Conservation (phyloP, 2,329 filamentous ascomycete genomes). For the Aureobasidium lini region DNA sequence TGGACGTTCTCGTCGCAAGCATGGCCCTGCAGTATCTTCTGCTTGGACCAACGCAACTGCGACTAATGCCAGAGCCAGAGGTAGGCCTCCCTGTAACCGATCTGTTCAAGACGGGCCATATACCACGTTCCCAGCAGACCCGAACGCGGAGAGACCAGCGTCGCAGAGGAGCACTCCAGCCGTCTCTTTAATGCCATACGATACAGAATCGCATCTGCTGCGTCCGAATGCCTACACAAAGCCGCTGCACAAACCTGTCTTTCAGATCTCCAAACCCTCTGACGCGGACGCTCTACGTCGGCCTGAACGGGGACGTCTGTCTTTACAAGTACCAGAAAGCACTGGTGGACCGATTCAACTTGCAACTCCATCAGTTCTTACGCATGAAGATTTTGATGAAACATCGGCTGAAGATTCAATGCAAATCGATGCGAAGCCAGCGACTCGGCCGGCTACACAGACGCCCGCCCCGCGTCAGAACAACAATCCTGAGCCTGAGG, state of each 20-base stretch:
- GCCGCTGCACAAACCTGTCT: slow-evolving; percentile 17
- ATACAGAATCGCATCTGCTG: slow-evolving; percentile 22
- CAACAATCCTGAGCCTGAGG: background rate
- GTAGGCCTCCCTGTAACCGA: slow-evolving; percentile 69
- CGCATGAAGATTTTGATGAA: slow-evolving; percentile 41
- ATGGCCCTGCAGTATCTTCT: slow-evolving; percentile 82
- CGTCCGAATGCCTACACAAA: slow-evolving; percentile 26
- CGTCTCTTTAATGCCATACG: slow-evolving; percentile 4
- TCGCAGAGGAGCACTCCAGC: slow-evolving; percentile 5
- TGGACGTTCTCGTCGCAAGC: slow-evolving; percentile 54
- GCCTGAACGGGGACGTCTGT: slow-evolving; percentile 12
- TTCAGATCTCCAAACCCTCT: slow-evolving; percentile 2
- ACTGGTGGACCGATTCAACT: slow-evolving; percentile 54
- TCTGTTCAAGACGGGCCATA: slow-evolving; percentile 60
- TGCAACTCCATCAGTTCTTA: slow-evolving; percentile 51
- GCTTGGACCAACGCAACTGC: slow-evolving; percentile 68
- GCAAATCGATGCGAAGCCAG: slow-evolving; percentile 14
- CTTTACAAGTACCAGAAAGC: slow-evolving; percentile 55
- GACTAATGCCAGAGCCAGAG: slow-evolving; percentile 61
- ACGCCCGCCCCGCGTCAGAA: background rate
- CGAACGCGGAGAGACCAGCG: slow-evolving; percentile 24
- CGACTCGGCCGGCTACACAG: background rate
- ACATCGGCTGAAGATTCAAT: slow-evolving; percentile 14
- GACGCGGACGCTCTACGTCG: background rate
- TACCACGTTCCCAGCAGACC: slow-evolving; percentile 60